Evolutionary conservation across 805 yeast species (phyloP).

Genomic region (Lachancea kluyveri): DNA sequence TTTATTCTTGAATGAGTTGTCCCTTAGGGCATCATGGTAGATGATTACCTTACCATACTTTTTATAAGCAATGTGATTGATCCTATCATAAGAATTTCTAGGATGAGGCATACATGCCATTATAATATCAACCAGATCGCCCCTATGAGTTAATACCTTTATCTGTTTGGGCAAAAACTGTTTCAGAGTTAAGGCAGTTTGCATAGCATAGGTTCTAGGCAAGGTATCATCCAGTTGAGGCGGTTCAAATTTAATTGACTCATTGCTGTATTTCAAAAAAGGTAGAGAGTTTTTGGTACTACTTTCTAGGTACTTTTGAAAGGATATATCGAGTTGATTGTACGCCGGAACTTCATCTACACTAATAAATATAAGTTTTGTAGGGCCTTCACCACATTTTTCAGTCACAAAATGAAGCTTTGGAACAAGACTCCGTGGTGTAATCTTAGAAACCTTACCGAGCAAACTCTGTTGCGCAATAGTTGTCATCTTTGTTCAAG

Average conservation of each 20-base stretch:
- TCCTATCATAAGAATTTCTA: constrained; percentile 1
- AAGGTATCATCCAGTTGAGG: not conserved
- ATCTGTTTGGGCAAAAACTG: not conserved
- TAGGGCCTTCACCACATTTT: no score
- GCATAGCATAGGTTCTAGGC: constrained; percentile 1
- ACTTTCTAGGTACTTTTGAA: not conserved
- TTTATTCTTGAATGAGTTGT: constrained; percentile 2
- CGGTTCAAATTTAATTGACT: constrained; percentile 1
- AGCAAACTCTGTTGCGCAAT: no score
- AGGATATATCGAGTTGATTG: constrained; percentile 3
- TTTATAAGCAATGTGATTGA: constrained; percentile 2
- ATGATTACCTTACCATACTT: constrained; percentile 3
- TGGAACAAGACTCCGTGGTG: no score
- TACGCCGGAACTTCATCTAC: constrained; percentile 1
- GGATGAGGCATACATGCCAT: constrained; percentile 2
- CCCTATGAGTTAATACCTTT: constrained; percentile 4
- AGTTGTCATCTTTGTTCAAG: no score
- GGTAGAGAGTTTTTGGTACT: not conserved
- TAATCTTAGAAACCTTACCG: no score
- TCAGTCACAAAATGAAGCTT: no score
- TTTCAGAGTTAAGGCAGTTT: not conserved
- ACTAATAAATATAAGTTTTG: not conserved
- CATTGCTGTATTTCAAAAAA: not conserved
- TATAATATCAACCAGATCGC: constrained; percentile 6
- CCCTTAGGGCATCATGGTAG: constrained; percentile 3